A percentile compares a stretch with the other conserved stretches of the same genome.
Conservation (phyloP, 2,329 filamentous ascomycete genomes). For the Botrytis fabae region DNA sequence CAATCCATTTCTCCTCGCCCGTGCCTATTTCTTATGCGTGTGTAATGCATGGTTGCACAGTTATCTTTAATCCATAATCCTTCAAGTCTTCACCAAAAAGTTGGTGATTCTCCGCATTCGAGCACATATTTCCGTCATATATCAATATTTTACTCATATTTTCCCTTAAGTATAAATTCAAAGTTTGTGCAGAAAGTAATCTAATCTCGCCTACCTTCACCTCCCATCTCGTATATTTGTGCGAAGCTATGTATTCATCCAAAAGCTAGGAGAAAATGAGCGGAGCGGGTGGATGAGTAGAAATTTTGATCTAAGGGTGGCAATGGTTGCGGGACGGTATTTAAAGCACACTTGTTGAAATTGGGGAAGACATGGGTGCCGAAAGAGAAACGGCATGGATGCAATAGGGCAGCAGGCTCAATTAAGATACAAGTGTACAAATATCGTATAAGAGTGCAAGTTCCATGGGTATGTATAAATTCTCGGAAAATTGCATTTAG, state of each 20-base stretch:
- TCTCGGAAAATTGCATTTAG: not conserved
- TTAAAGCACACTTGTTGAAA: not conserved
- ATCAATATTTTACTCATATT: not conserved
- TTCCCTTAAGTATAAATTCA: not conserved
- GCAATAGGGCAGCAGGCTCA: not conserved
- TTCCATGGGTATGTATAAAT: slow-evolving; percentile 5
- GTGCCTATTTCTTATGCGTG: not conserved
- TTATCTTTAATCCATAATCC: not conserved
- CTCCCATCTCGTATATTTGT: not conserved
- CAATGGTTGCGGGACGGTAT: not conserved
- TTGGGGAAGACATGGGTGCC: not conserved
- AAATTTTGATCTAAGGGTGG: not conserved
- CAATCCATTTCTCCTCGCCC: not conserved
- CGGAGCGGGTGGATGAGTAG: not conserved
- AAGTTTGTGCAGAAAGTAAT: not conserved
- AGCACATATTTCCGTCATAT: not conserved
- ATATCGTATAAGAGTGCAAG: not conserved
- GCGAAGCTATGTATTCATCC: not conserved
- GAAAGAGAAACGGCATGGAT: slow-evolving; percentile 3
- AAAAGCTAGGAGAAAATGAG: not conserved
- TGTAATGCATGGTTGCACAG: slow-evolving; percentile 11
- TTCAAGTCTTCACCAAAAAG: not conserved
- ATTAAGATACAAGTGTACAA: not conserved
- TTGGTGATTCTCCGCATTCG: not conserved
- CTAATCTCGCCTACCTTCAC: not conserved